Base-by-base conservation (phyloP, 2,329 filamentous ascomycete species). In the Apiospora sp. region DNA sequence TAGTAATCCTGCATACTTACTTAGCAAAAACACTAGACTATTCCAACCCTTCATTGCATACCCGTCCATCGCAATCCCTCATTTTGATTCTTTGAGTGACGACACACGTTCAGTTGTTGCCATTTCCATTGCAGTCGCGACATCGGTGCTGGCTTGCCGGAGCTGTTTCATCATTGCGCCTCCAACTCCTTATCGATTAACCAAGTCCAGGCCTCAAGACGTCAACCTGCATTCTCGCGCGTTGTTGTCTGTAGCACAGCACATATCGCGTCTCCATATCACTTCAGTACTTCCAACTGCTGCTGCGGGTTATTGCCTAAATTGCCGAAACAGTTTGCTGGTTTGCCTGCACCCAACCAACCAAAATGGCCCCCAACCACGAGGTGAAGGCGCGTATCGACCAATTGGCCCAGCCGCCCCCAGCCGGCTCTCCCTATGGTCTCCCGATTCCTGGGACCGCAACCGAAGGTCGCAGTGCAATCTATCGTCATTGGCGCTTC, bases 401-500 rank as follows among this genome's bases (percentile, higher is more conserved):
- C 75, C 89, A 91, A 80, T 83, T 94, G 72, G 83, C 87, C 70
- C 81, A 84, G 72, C 87, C 89, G 22, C 94, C 94, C 68, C 91
- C 94, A 4, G 89, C 92, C 12, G 94, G 94, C 75, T 86, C 90
- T 68, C 93, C 95, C 0, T 96, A 96, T 81, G 93, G 92, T 67
- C 86, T 98, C 19, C 86, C 94, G 16, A 78, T 99, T 27, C 92
- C 94, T 0, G 93, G 93, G 74, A 92, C 92, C 67, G 90, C 93
- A 82, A 86, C 87, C 74, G 91, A 93, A 68, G 93, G 92, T 73
- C 92, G 95, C 76, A 93, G 89, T 69, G 85, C 90, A 67, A 84
- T 97, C 75, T 98, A 98, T 84, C 91, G 96, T 74, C 92, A 98
- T 83, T 97, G 92, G 90, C 90, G 90, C 75, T 92, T 92, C 79